Evolutionary conservation across 2,329 filamentous ascomycete species (phyloP).

Genomic region (Cladosporium sp.): DNA sequence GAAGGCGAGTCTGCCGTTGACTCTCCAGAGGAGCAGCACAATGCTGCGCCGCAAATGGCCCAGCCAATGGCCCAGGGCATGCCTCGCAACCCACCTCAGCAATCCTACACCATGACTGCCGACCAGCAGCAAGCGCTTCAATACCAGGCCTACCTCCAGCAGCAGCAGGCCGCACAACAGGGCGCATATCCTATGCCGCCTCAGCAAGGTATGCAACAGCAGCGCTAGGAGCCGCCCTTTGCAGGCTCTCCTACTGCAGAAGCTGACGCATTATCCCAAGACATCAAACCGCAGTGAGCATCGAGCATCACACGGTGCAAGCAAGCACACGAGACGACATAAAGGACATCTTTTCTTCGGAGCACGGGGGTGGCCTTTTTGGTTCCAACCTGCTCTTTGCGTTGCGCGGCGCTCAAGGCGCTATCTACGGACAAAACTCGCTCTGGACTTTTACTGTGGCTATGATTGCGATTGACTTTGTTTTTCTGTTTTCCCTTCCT

Average conservation of each 20-base stretch:
- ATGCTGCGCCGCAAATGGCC: conserved; percentile 43
- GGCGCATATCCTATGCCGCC: conserved; percentile 35
- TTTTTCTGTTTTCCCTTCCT: neutral
- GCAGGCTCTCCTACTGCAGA: conserved; percentile 13
- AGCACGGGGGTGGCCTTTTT: conserved; percentile 1
- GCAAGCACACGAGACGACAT: conserved; percentile 11
- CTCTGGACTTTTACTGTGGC: conserved; percentile 10
- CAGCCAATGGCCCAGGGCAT: conserved; percentile 30
- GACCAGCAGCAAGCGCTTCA: conserved; percentile 36
- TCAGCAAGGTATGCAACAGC: conserved; percentile 31
- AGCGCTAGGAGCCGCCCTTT: conserved; percentile 21
- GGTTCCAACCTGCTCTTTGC: conserved; percentile 1
- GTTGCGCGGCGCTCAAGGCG: conserved; percentile 11
- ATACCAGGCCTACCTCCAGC: conserved; percentile 36
- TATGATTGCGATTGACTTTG: conserved; percentile 5
- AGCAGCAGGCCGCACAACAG: conserved; percentile 32
- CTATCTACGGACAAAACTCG: conserved; percentile 3
- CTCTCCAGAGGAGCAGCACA: conserved; percentile 82
- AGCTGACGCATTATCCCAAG: conserved; percentile 14
- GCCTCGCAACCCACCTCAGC: conserved; percentile 23
- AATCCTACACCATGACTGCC: conserved; percentile 32
- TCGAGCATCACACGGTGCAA: conserved; percentile 1
- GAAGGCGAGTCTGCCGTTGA: conserved; percentile 59
- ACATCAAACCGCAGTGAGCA: conserved; percentile 13
- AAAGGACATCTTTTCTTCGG: conserved; percentile 7